A percentile compares a stretch with the other conserved stretches of the same genome.
phyloP scores from a whole-genome alignment of 2,329 filamentous ascomycete species.

The Zalaria sp. region DNA sequence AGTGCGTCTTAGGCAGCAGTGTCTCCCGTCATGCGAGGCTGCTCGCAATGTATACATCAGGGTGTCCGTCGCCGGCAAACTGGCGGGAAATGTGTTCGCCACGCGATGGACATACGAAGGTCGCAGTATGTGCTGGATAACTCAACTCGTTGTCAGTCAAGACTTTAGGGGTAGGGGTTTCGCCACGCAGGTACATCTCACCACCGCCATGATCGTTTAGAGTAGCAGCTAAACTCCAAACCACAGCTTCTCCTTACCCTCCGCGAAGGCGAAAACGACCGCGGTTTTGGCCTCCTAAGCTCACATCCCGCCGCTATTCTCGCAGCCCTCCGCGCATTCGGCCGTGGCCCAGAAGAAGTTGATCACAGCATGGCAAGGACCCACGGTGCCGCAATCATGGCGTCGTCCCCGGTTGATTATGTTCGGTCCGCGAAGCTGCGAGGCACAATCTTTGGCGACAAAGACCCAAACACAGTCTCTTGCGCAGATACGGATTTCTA shows the following conservation, averaged over 20 bases:
- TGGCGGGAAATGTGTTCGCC: conserved; percentile 1
- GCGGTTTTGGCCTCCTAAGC: neutral
- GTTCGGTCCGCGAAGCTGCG: neutral
- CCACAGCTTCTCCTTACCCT: no score
- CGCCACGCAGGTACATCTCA: conserved; percentile 1
- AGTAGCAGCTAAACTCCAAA: no score
- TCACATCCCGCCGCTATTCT: neutral
- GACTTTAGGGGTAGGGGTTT: neutral
- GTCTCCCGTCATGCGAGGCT: no score
- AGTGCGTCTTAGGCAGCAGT: neutral
- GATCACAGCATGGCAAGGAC: neutral
- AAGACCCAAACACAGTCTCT: neutral
- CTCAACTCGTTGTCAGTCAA: neutral
- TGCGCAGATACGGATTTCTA: conserved; percentile 1
- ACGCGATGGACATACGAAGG: neutral
- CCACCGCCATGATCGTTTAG: neutral
- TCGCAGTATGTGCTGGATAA: conserved; percentile 1
- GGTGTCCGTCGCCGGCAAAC: neutral
- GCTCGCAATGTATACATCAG: neutral
- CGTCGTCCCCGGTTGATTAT: conserved; percentile 1
- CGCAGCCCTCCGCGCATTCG: conserved; percentile 1
- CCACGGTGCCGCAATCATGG: neutral
- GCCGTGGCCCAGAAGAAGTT: neutral
- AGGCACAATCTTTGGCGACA: neutral
- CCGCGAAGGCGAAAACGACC: neutral